A percentile compares a stretch with the other conserved stretches of the same genome.
These are phyloP conservation scores for Pyrrhoderma lamaoense DNA, from an alignment of 1,284 basidiomycete genomes.

Conservation along the genomic window DNA sequence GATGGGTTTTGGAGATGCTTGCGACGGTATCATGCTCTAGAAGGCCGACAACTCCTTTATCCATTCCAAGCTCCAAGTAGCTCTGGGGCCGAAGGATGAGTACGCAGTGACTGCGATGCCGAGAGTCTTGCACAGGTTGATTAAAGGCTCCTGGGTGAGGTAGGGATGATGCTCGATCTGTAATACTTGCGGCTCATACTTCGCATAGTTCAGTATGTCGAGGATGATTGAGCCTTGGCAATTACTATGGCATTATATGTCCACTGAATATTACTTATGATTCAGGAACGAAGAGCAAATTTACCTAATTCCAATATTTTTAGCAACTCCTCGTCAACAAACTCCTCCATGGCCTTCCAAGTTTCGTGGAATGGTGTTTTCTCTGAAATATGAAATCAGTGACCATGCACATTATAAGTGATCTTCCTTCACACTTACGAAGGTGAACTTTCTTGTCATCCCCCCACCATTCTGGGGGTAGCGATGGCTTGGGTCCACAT, in stretches of 20 bases:
- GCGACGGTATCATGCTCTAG: constrained; percentile 44
- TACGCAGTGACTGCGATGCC: constrained; percentile 72
- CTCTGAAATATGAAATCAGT: constrained; percentile 30
- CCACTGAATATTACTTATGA: constrained; percentile 16
- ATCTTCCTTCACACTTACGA: constrained; percentile 32
- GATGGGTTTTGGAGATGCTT: constrained; percentile 42
- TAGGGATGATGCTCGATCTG: constrained; percentile 78
- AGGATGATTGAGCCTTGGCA: constrained; percentile 54
- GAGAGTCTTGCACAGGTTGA: constrained; percentile 50
- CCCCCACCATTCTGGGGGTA: constrained; percentile 74
- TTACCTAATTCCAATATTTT: constrained; percentile 68
- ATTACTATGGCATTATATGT: constrained; percentile 39
- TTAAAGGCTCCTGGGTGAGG: constrained; percentile 58
- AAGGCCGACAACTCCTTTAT: constrained; percentile 42
- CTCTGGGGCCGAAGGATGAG: constrained; percentile 69
- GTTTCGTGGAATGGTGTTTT: constrained; percentile 70
- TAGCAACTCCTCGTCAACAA: constrained; percentile 63
- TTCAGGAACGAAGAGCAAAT: neutral
- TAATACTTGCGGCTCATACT: constrained; percentile 61
- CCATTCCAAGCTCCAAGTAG: constrained; percentile 57
- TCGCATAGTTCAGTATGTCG: constrained; percentile 65
- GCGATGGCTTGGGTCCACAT: constrained; percentile 62
- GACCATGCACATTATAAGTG: constrained; percentile 12
- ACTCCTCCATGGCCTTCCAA: constrained; percentile 67
- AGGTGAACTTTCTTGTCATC: constrained; percentile 56